A percentile compares a stretch with the other conserved stretches of the same genome.
Evolutionary conservation across 164 flowering plant genomes (phyloP).

Genomic region (Berberis vulgaris): DNA sequence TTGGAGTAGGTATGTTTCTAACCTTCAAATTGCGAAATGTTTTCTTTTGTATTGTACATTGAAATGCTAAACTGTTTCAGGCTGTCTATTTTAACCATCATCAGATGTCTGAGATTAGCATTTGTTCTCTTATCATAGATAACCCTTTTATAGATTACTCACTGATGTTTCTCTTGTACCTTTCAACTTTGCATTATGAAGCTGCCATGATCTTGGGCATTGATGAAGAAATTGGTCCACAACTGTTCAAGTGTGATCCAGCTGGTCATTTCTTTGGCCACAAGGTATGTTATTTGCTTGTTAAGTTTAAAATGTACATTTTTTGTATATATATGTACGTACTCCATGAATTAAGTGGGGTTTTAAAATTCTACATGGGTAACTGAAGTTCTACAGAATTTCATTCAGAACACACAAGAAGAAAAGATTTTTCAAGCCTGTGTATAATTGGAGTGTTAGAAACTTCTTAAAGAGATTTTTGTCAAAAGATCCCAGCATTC

Average conservation of each 20-base stretch:
- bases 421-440: too few species aligned
- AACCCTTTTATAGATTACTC: background rate
- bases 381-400: too few species aligned
- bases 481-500: too few species aligned
- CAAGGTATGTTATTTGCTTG: constrained; percentile 43
- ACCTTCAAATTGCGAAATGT: background rate
- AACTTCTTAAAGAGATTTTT: too few species aligned
- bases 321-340: background rate
- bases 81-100: too few species aligned
- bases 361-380: too few species aligned
- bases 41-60: background rate
- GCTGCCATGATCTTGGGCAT: constrained; percentile 95
- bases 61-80: too few species aligned
- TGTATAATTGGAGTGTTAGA: too few species aligned
- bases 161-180: background rate
- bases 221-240: constrained; percentile 92
- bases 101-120: too few species aligned
- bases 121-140: background rate
- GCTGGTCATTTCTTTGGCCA: constrained; percentile 98
- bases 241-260: constrained; percentile 94
- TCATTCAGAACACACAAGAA: too few species aligned
- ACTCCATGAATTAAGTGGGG: too few species aligned
- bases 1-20: constrained; percentile 74
- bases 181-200: constrained; percentile 17
- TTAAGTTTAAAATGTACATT: background rate